Percentiles rank a stretch among this genome's conserved stretches.
phyloP scores from a whole-genome alignment of 768 basidiomycete genomes.

The Gelatoporia subvermispora region DNA sequence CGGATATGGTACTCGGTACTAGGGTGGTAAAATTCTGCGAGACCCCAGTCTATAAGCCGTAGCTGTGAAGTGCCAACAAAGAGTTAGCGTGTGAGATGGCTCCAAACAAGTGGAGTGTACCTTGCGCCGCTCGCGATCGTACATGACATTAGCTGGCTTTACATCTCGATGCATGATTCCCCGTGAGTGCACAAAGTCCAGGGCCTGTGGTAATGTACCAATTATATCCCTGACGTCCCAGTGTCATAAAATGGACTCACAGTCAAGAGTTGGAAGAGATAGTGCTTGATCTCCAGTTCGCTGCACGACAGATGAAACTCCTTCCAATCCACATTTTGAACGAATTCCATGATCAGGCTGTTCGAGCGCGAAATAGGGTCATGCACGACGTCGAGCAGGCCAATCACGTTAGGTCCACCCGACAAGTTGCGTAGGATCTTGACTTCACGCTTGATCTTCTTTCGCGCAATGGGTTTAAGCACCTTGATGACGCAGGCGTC shows the following conservation, averaged over 20 bases:
- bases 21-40: slow-evolving; percentile 98
- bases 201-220: slow-evolving; percentile 47
- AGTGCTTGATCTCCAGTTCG: slow-evolving; percentile 92
- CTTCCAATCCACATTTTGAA: slow-evolving; percentile 96
- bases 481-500: slow-evolving; percentile 98
- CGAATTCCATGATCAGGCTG: slow-evolving; percentile 93
- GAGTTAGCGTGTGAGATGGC: neutral
- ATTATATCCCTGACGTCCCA: neutral
- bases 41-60: slow-evolving; percentile 96
- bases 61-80: slow-evolving; percentile 43
- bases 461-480: slow-evolving; percentile 97
- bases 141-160: slow-evolving; percentile 99
- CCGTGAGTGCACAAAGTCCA: slow-evolving; percentile 96
- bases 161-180: slow-evolving; percentile 99
- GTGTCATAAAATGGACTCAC: slow-evolving; percentile 27
- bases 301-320: slow-evolving; percentile 89
- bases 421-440: slow-evolving; percentile 96
- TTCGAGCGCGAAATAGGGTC: slow-evolving; percentile 95
- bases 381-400: slow-evolving; percentile 89
- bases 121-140: slow-evolving; percentile 93
- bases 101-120: slow-evolving; percentile 30
- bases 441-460: slow-evolving; percentile 99
- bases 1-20: slow-evolving; percentile 96
- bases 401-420: slow-evolving; percentile 92
- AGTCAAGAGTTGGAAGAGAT: slow-evolving; percentile 94